Evolutionary conservation across 306 rosid species (phyloP).

Genomic region (Hippophae gyantsensis): DNA sequence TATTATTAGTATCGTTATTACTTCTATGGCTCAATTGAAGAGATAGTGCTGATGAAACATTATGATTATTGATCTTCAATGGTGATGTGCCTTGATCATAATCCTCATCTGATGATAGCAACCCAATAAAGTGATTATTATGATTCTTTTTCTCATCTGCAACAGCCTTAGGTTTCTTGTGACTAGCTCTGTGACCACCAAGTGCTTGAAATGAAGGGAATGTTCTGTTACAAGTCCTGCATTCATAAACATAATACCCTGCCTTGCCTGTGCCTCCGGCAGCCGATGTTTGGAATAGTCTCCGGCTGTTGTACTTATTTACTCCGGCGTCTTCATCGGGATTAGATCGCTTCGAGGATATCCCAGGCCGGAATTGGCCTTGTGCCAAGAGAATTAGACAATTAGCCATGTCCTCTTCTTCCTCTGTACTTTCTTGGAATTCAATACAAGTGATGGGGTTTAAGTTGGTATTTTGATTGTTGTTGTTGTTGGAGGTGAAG

Average conservation of each 20-base stretch:
- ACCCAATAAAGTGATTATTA: conserved; percentile 1
- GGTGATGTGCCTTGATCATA: conserved; percentile 26
- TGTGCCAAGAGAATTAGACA: conserved; percentile 76
- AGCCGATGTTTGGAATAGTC: conserved; percentile 37
- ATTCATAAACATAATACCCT: conserved; percentile 55
- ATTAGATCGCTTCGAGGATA: conserved; percentile 12
- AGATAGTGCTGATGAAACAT: conserved; percentile 22
- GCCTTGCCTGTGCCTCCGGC: conserved; percentile 13
- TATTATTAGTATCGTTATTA: conserved; percentile 21
- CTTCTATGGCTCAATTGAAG: conserved; percentile 43
- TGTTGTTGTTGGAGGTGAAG: not conserved
- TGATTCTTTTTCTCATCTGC: too few species aligned
- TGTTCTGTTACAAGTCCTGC: conserved; percentile 72
- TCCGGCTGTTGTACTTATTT: conserved; percentile 42
- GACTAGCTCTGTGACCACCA: conserved; percentile 86
- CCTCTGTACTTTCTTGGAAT: conserved; percentile 35
- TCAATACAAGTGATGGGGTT: conserved; percentile 30
- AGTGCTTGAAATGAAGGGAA: conserved; percentile 86
- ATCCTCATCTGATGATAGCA: conserved; percentile 34
- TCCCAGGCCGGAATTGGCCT: conserved; percentile 39
- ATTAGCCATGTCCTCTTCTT: conserved; percentile 85
- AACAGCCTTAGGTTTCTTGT: conserved; percentile 58
- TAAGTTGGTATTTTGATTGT: conserved; percentile 5
- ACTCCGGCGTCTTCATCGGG: not conserved
- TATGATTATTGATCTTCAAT: not conserved